Base-by-base conservation (phyloP, 768 basidiomycete genomes). In the Mrakia frigida region DNA sequence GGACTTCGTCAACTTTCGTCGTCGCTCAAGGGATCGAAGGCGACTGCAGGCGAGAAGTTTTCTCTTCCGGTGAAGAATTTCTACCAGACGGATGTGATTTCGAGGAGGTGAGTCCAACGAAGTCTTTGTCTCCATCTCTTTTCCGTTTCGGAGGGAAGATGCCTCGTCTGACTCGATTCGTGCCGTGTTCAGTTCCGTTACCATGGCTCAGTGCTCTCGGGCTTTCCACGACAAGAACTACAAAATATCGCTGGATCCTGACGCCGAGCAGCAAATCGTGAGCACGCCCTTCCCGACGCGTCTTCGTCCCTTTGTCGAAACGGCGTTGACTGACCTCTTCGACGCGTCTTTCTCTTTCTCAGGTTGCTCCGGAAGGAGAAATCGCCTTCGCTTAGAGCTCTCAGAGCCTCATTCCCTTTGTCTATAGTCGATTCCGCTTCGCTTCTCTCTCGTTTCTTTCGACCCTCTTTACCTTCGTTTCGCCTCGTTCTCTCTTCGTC, bases 31-130 rank as follows among this genome's bases (percentile, higher is more conserved):
- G 85, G 85, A 4, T 86, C 87, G 43, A 90, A 89, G 83, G 86
- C 65, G 84, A 86, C n/a, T 87, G 88, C 28, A 31, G 59, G 78
- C 53, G 83, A 83, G 59, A 85, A 88, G 28, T 89, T 97, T 84
- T 87, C 86, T 84, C 92, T 90, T 84, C 92, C 94, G 0, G 91
- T 99, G 79, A 80, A 84, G 70, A 97, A 97, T 85, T 98, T 98
- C 85, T 99, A 98, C 85, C 90, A 93, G 84, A 98, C 96, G 18
- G 77, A 78, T 41, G 73, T 73, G 1, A 39, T 78, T n/a, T 73
- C 71, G 28, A 67, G 35, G 70, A 56, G 67, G 72, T 73, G 39
- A 69, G 67, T 65, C 46, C 3, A n/a, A 21, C 46, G 3, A 11
- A 13, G 11, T 6, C 43, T 43, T 13, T 4, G 11, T 43, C 16